Base-by-base conservation (phyloP, 805 yeast species). In the Torulaspora indica region DNA sequence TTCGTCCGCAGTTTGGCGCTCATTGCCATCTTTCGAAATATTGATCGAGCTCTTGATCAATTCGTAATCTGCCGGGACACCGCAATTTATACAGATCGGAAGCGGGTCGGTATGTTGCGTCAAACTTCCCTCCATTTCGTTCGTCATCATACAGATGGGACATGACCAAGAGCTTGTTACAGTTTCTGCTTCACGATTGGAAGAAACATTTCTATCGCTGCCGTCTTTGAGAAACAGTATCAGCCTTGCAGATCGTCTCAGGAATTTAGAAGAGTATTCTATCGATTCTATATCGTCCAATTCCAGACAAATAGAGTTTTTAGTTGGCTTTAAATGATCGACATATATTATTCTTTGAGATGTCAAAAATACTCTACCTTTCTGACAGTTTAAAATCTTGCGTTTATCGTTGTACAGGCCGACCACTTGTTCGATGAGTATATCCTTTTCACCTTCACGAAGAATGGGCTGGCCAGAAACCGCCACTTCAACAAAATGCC, bases 161-260 rank as follows among this genome's bases (percentile, higher is more conserved):
- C 98, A 91, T 1, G 75, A 74, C 98, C 98, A 91, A 7, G 43
- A 30, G 3, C 55, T 46, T 3, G 43, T 45, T 12, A 42, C 40
- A 4, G 31, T 37, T 3, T 30, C 39, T 8, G 12, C 13, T 17
- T 31, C 34, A 3, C 22, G 34, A 14, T 31, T 37, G 8, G 17
- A 14, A 10, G 30, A 13, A 23, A 40, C 46, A 20, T 38, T 39
- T 4, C 39, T 15, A 9, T 38, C 20, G 12, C 50, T 45, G 2
- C 50, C 38, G 17, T 52, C 44, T 35, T 58, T 67, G 43, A 74
- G 58, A 47, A 59, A 62, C 4, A 78, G 46, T 5, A 72, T 77
- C n/a, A 90, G 71, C 55, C 89, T 86, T 0, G 97, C 88, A 9
- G 93, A 84, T 4, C 89, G 76, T 49, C 81, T 78, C 38, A 91